Conservation (phyloP, 139 green algal genomes). For the Micromonas commoda region DNA sequence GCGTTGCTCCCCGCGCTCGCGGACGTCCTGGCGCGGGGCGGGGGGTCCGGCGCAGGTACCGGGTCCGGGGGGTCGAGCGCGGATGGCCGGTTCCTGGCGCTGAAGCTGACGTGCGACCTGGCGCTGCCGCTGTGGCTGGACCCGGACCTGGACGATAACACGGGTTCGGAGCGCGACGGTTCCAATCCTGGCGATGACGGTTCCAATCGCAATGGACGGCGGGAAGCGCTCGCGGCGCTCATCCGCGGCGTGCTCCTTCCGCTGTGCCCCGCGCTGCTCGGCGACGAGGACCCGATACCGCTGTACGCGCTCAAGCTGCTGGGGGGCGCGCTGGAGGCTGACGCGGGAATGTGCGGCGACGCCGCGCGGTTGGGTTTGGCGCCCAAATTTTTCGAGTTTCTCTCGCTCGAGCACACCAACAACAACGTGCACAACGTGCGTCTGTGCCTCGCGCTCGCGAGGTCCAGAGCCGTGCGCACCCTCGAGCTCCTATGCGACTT, state of each 20-base stretch:
- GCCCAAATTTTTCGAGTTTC: slow-evolving; percentile 72
- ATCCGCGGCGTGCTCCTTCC: slow-evolving; percentile 59
- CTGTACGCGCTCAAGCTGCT: slow-evolving; percentile 84
- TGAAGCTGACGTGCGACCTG: slow-evolving; percentile 76
- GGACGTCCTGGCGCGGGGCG: too few relatives aligned
- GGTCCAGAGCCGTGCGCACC: slow-evolving; percentile 30
- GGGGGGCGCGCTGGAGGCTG: slow-evolving; percentile 10
- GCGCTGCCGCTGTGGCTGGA: slow-evolving; percentile 48
- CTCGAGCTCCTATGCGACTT: slow-evolving; percentile 31
- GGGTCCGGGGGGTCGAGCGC: slow-evolving; percentile 31
- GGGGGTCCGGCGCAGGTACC: too few relatives aligned
- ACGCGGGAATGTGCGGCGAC: slow-evolving; percentile 37
- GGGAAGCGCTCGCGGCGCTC: slow-evolving; percentile 22
- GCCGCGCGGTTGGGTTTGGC: slow-evolving; percentile 55
- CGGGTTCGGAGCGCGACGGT: not conserved
- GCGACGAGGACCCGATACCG: slow-evolving; percentile 76
- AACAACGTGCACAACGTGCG: slow-evolving; percentile 93
- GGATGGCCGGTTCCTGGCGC: slow-evolving; percentile 74
- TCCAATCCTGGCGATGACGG: not conserved
- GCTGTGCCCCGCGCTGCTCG: slow-evolving; percentile 66
- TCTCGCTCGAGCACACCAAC: slow-evolving; percentile 75
- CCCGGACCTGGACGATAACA: slow-evolving; percentile 39
- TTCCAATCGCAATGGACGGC: not conserved
- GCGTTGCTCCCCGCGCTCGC: slow-evolving; percentile 66
- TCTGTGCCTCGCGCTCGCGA: slow-evolving; percentile 66